Base-by-base conservation (phyloP, 306 rosid genomes). In the Lablab purpureus region DNA sequence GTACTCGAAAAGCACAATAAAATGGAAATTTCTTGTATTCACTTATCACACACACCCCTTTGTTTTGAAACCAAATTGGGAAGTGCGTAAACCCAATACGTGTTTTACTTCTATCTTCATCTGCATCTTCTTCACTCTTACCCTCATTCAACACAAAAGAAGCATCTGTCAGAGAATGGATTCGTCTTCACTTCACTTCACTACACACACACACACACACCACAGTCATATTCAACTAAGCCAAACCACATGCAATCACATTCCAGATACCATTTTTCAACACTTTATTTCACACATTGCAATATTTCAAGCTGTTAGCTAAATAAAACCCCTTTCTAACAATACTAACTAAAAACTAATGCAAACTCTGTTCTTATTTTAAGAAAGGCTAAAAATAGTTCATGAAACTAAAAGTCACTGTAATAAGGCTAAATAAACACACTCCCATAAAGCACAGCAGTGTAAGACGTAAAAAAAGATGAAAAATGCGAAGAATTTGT, bases 21-120 rank as follows among this genome's bases (percentile, higher is more conserved):
- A 55, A 22, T 10, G 54, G n/a, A 7, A 55, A 52, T 55, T 73
- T 3, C 52, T 6, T 10, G 6, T 19, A 14, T 34, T 37, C 64
- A 12, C 5, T 51, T 19, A 36, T 34, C 41, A 12, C 18, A 2
- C 14, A 41, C 63, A 25, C 27, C 41, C 27, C 41, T 70, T 71
- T 70, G 72, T 79, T 64, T 32, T 41, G 5, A 22, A 71, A 51
- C 77, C 22, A 71, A 79, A 14, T 22, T 46, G 21, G 62, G 72
- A 79, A 79, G 46, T 58, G 14, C 27, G 10, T 21, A 23, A 54
- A 19, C 27, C 51, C 30, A 19, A 28, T 25, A 40, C 50, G 30
- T 37, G 7, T 27, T 27, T 27, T 37, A 8, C 43, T 37, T 37
- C 43, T 37, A 37, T 37, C 41, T 37, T 37, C 41, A 1, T 5